These are phyloP conservation scores for Ilex aquifolium DNA, from an alignment of 257 asterid species.

Conservation along the genomic window DNA sequence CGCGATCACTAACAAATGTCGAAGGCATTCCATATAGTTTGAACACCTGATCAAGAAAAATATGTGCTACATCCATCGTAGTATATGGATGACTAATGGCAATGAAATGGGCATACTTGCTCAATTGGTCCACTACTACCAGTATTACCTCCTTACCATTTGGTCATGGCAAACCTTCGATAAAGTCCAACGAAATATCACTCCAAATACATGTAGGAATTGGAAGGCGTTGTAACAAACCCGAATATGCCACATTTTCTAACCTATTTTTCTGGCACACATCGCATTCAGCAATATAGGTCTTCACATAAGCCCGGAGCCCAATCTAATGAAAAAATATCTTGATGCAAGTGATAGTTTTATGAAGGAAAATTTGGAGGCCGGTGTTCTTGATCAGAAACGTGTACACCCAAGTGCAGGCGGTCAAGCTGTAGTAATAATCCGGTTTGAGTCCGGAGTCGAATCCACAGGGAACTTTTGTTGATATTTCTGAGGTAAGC, in stretches of 20 bases:
- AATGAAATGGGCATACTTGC: not conserved
- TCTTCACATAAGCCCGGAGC: not conserved
- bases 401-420: too few relatives aligned
- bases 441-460: too few relatives aligned
- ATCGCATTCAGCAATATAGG: not conserved
- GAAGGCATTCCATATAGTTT: not conserved
- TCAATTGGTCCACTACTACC: not conserved
- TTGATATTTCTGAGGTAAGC: too few relatives aligned
- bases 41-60: not conserved
- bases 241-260: not conserved
- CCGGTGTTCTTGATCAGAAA: too few relatives aligned
- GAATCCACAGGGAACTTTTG: too few relatives aligned
- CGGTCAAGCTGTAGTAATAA: too few relatives aligned
- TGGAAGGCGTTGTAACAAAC: not conserved
- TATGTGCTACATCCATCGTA: not conserved
- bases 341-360: not conserved
- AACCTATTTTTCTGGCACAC: not conserved
- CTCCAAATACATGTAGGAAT: not conserved
- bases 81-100: not conserved
- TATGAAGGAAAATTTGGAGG: too few relatives aligned
- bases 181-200: not conserved
- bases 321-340: not conserved
- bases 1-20: not conserved
- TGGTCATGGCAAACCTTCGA: not conserved
- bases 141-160: not conserved